Evolutionary conservation across 2,329 filamentous ascomycete genomes (phyloP).

Genomic region (Septoria linicola): DNA sequence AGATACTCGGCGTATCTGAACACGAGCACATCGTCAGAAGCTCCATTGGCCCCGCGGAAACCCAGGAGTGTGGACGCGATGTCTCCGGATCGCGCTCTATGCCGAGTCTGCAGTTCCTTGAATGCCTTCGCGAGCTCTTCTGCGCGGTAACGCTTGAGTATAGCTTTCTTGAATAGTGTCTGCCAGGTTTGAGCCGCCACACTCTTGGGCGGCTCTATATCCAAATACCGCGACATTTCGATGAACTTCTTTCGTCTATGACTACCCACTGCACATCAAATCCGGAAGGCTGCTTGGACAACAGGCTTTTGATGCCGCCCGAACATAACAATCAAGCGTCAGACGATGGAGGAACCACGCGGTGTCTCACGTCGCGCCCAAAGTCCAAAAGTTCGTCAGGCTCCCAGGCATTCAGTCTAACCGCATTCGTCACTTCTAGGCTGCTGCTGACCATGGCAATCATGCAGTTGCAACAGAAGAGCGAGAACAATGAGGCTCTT

Average conservation of each 20-base stretch:
- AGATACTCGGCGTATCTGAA: constrained; percentile 32
- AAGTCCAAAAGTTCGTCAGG: too few species aligned
- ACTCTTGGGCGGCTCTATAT: constrained; percentile 13
- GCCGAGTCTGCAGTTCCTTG: constrained; percentile 20
- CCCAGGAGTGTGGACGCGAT: constrained; percentile 30
- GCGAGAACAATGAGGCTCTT: too few species aligned
- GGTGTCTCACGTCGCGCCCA: too few species aligned
- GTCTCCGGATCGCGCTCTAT: constrained; percentile 13
- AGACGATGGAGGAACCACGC: too few species aligned
- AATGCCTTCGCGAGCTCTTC: constrained; percentile 20
- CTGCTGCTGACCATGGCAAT: too few species aligned
- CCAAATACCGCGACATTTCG: constrained; percentile 23
- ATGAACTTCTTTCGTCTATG: background rate
- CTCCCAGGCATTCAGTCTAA: too few species aligned
- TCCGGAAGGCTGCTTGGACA: too few species aligned
- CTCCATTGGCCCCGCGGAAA: constrained; percentile 24
- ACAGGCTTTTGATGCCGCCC: too few species aligned
- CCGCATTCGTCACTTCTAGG: too few species aligned
- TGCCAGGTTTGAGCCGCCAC: constrained; percentile 24
- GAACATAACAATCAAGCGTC: too few species aligned
- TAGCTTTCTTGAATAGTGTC: constrained; percentile 23
- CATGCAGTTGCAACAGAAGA: too few species aligned
- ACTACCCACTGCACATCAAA: too few species aligned
- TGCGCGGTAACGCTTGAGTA: constrained; percentile 19
- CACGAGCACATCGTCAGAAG: constrained; percentile 34